Evolutionary conservation across 805 yeast genomes (phyloP).

Genomic region (Komagataella pastoris): DNA sequence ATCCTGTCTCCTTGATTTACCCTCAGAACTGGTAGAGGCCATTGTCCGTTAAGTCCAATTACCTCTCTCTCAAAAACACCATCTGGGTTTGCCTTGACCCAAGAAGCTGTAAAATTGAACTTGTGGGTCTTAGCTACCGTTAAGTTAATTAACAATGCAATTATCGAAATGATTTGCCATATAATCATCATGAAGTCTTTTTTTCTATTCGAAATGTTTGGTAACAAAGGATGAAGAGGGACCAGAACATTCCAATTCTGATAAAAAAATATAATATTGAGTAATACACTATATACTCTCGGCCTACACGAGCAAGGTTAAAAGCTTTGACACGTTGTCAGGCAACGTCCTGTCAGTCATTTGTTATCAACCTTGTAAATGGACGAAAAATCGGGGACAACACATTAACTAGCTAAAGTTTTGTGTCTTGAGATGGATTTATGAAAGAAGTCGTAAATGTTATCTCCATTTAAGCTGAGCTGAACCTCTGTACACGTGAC

Average conservation of each 20-base stretch:
- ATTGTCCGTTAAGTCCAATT: conserved; percentile 36
- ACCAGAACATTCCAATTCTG: not conserved
- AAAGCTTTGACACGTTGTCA: too few species aligned
- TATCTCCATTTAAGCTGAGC: not conserved
- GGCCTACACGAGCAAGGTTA: too few species aligned
- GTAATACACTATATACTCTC: not conserved
- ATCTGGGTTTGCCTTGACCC: conserved; percentile 52
- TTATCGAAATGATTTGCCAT: not conserved
- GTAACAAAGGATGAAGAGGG: not conserved
- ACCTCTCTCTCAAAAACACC: conserved; percentile 29
- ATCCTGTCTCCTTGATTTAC: conserved; percentile 73
- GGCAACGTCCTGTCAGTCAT: too few species aligned
- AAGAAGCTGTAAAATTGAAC: conserved; percentile 51
- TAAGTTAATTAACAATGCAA: not conserved
- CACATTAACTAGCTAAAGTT: not conserved
- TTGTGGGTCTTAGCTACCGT: conserved; percentile 36
- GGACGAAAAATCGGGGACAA: not conserved
- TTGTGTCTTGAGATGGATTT: too few species aligned
- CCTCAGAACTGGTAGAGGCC: conserved; percentile 81
- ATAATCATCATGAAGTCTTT: not conserved
- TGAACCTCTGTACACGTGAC: not conserved
- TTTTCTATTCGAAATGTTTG: not conserved
- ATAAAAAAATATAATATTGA: not conserved
- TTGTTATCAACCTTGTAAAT: not conserved
- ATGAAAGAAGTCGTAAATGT: not conserved